A percentile compares a stretch with the other conserved stretches of the same genome.
phyloP scores from a whole-genome alignment of 2,329 filamentous ascomycete genomes.

The Colletotrichum chlorophyti region DNA sequence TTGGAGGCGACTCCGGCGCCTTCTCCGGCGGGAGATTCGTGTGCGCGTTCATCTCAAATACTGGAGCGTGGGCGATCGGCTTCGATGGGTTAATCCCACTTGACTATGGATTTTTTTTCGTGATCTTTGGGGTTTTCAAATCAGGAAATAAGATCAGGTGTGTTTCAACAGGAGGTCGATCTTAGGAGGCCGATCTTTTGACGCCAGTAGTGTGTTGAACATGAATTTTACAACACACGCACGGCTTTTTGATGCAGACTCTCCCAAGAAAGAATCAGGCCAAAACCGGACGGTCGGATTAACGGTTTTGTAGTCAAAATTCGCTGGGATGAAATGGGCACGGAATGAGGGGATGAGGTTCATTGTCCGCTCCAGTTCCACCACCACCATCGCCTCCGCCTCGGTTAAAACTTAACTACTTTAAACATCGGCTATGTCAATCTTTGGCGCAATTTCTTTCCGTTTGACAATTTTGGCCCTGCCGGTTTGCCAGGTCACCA shows the following conservation, averaged over 20 bases:
- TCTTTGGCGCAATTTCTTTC: too few relatives aligned
- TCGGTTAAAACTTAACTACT: not conserved
- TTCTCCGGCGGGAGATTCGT: constrained; percentile 14
- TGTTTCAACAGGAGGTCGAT: too few relatives aligned
- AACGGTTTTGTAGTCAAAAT: too few relatives aligned
- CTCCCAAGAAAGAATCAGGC: not conserved
- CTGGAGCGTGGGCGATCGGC: not conserved
- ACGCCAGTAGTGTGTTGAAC: not conserved
- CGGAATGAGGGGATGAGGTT: too few relatives aligned
- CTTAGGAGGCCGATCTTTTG: too few relatives aligned
- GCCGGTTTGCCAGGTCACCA: constrained; percentile 1
- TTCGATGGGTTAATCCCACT: not conserved
- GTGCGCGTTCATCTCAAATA: constrained; percentile 13
- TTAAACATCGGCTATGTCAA: not conserved
- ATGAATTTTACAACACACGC: not conserved
- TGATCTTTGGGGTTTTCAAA: too few relatives aligned
- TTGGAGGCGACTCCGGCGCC: constrained; percentile 1
- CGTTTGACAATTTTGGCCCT: not conserved
- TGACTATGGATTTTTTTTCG: not conserved
- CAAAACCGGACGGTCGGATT: not conserved
- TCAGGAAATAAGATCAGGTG: too few relatives aligned
- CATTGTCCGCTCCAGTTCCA: too few relatives aligned
- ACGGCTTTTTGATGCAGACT: constrained; percentile 23
- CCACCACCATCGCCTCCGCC: too few relatives aligned
- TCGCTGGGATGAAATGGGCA: too few relatives aligned